Percentiles rank a stretch among this genome's conserved stretches.
phyloP scores from a whole-genome alignment of 305 asterid species.

The Andrographis paniculata region DNA sequence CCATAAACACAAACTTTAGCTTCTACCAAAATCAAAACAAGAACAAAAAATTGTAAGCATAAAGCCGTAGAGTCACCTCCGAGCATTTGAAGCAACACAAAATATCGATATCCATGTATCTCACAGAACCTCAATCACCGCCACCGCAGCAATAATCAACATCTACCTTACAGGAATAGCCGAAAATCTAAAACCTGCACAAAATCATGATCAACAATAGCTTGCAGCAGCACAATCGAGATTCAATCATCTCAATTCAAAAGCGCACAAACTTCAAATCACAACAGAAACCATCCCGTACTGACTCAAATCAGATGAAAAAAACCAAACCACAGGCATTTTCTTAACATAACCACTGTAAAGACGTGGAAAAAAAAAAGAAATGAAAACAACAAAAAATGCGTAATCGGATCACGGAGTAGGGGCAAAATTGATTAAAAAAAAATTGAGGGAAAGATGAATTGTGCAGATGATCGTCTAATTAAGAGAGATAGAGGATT shows the following conservation, averaged over 20 bases:
- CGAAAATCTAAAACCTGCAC: constrained; percentile 37
- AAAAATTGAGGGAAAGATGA: too few species aligned
- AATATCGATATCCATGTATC: constrained; percentile 53
- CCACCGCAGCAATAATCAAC: constrained; percentile 45
- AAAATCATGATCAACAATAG: constrained; percentile 24
- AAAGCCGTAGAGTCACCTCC: constrained; percentile 35
- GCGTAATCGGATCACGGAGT: background rate
- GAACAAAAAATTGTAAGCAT: background rate
- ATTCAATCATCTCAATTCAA: constrained; percentile 15
- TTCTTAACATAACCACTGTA: constrained; percentile 8
- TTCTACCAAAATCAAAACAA: constrained; percentile 1
- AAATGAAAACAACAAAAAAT: background rate
- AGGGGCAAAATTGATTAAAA: too few species aligned
- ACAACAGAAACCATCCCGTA: constrained; percentile 25
- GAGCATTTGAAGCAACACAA: constrained; percentile 54
- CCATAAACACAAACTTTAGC: constrained; percentile 10
- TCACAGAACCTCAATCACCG: constrained; percentile 28
- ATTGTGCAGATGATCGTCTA: too few species aligned
- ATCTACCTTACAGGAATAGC: constrained; percentile 33
- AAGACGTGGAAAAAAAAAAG: background rate
- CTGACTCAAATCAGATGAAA: constrained; percentile 48
- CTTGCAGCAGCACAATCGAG: constrained; percentile 20
- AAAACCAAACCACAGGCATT: constrained; percentile 19
- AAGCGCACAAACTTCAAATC: constrained; percentile 25
- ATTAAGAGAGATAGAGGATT: too few species aligned